These are phyloP conservation scores for Russula sp. DNA, from an alignment of 768 basidiomycete species.

Conservation along the genomic window DNA sequence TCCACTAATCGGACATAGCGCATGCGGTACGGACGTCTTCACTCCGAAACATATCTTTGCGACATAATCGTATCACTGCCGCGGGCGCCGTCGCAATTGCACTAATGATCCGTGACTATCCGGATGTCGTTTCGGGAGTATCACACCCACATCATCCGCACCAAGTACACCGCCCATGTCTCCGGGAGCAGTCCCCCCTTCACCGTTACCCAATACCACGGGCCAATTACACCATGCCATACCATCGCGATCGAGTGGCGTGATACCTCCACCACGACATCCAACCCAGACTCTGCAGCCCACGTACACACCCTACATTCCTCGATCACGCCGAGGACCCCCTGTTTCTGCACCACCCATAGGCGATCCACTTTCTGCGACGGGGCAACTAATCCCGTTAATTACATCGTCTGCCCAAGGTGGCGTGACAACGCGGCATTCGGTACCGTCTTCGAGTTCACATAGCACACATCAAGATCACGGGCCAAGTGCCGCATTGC, in stretches of 20 bases:
- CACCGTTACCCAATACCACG: slow-evolving; percentile 36
- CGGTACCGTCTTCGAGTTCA: slow-evolving; percentile 31
- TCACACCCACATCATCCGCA: slow-evolving; percentile 33
- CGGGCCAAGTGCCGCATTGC: slow-evolving; percentile 69
- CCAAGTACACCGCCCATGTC: slow-evolving; percentile 33
- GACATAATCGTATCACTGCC: slow-evolving; percentile 81
- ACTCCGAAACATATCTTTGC: slow-evolving; percentile 83
- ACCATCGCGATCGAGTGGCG: slow-evolving; percentile 41
- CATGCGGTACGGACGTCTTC: slow-evolving; percentile 81
- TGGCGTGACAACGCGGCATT: slow-evolving; percentile 49
- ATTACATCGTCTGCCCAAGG: slow-evolving; percentile 58
- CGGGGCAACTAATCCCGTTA: slow-evolving; percentile 57
- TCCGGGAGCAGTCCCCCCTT: slow-evolving; percentile 38
- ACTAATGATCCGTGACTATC: slow-evolving; percentile 95
- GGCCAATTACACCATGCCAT: slow-evolving; percentile 38
- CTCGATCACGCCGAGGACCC: slow-evolving; percentile 53
- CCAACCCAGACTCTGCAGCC: slow-evolving; percentile 55
- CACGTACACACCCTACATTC: slow-evolving; percentile 83
- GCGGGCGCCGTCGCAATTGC: slow-evolving; percentile 89
- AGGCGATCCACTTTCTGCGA: slow-evolving; percentile 41
- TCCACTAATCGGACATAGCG: slow-evolving; percentile 44
- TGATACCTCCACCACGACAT: slow-evolving; percentile 51
- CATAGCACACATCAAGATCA: slow-evolving; percentile 32
- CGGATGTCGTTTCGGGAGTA: slow-evolving; percentile 57
- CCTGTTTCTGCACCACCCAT: slow-evolving; percentile 33